Base-by-base conservation (phyloP, 345 rosid genomes). In the Lepidium sativum region DNA sequence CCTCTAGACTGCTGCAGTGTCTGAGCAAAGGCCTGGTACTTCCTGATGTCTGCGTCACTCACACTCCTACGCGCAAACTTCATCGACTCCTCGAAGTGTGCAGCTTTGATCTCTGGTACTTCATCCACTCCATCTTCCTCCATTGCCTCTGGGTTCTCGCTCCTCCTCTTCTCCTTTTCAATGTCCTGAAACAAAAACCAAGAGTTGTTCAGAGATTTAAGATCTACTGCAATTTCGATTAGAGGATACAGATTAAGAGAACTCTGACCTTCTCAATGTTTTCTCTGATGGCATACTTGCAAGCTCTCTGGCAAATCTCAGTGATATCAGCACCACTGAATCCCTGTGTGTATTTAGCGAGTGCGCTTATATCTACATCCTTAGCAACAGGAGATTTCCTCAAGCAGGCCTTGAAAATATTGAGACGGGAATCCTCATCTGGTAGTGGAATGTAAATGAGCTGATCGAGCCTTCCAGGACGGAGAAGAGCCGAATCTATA, bases 261-360 rank as follows among this genome's bases (percentile, higher is more conserved):
- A 54, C 41, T 16, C 75, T 54, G n/a, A 72, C 76, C 71, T 89
- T 92, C 84, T 92, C 98, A 8, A 92, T 89, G 85, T 89, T 86
- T 60, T 92, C 97, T 77, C 98, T 82, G 50, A 87, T 89, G 70
- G 97, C 98, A 70, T 92, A 92, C 72, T 92, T 92, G 81, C 88
- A 84, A 16, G 96, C 82, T 11, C 97, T 89, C 79, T 92, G 98
- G 77, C 98, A 92, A 60, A 92, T 92, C 78, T 92, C 98, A 5
- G 98, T 89, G 54, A 92, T 89, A 85, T 92, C 98, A 49, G 98
- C 98, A 62, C 98, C 98, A 50, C 98, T 92, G 58, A 92, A 89
- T 20, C 98, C 98, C 76, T 89, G 91, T 17, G 97, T 92, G 54
- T 89, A 89, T 60, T 89, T 92, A n/a, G 97, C 97, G 20, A 92